Conservation (phyloP, 2,329 filamentous ascomycete genomes). For the Hymenoscyphus infarciens region DNA sequence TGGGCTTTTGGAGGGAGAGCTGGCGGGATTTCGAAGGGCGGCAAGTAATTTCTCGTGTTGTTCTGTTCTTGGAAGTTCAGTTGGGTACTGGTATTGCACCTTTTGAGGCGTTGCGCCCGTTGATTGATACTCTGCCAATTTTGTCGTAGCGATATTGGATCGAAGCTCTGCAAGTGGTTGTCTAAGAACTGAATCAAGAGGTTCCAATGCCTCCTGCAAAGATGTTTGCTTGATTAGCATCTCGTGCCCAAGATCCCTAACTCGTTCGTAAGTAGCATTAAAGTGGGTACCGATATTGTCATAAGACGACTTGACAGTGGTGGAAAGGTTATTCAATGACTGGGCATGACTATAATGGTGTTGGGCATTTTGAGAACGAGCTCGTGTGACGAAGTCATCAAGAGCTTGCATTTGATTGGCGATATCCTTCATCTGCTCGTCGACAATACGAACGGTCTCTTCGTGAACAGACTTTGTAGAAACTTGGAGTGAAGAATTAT, state of each 20-base stretch:
- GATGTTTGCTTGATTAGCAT: slow-evolving; percentile 58
- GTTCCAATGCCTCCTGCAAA: slow-evolving; percentile 58
- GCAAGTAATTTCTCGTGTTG: slow-evolving; percentile 54
- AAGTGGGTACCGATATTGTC: slow-evolving; percentile 67
- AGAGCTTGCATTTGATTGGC: slow-evolving; percentile 84
- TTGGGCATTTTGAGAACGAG: slow-evolving; percentile 72
- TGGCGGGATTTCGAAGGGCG: slow-evolving; percentile 39
- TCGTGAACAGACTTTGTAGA: slow-evolving; percentile 85
- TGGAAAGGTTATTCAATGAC: slow-evolving; percentile 64
- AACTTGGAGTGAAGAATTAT: slow-evolving; percentile 77
- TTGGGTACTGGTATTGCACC: slow-evolving; percentile 75
- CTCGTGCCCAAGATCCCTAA: slow-evolving; percentile 65
- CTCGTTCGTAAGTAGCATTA: slow-evolving; percentile 62
- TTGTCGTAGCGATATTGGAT: slow-evolving; percentile 59
- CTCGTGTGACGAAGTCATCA: slow-evolving; percentile 83
- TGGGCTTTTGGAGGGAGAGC: slow-evolving; percentile 28
- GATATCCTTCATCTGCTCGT: slow-evolving; percentile 83
- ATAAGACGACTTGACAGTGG: slow-evolving; percentile 70
- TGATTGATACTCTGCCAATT: slow-evolving; percentile 74
- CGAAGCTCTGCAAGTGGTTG: slow-evolving; percentile 70
- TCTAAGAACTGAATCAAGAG: slow-evolving; percentile 59
- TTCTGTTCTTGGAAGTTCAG: slow-evolving; percentile 72
- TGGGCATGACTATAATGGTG: slow-evolving; percentile 68
- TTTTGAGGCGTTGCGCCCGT: slow-evolving; percentile 87
- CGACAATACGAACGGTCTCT: slow-evolving; percentile 84